Conservation (phyloP, 306 rosid genomes). For the Pterocarpus macrocarpus region DNA sequence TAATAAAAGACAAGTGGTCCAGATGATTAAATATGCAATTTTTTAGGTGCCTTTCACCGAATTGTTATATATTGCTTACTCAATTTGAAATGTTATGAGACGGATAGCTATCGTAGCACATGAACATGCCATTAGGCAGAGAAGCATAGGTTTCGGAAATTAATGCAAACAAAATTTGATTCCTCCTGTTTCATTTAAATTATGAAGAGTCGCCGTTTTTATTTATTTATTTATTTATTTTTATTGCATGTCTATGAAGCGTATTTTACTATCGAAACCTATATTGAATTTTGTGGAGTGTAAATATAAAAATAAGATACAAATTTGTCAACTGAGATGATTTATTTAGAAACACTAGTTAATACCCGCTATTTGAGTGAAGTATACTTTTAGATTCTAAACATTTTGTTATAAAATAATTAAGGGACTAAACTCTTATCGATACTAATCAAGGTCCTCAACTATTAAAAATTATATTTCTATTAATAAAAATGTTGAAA, state of each 20-base stretch:
- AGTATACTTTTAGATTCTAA: too few relatives aligned
- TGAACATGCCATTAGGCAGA: background rate
- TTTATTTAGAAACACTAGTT: too few relatives aligned
- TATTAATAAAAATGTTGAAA: too few relatives aligned
- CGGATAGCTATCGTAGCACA: slow-evolving; percentile 24
- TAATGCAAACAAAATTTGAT: slow-evolving; percentile 38
- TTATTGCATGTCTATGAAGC: too few relatives aligned
- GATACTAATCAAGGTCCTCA: too few relatives aligned
- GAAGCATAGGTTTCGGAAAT: background rate
- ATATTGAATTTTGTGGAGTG: background rate
- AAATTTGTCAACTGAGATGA: background rate
- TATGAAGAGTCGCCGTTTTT: background rate
- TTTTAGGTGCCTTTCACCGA: slow-evolving; percentile 2
- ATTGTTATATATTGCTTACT: background rate
- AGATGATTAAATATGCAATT: slow-evolving; percentile 16
- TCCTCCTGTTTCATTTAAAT: slow-evolving; percentile 7
- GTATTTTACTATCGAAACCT: background rate
- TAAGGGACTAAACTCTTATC: too few relatives aligned
- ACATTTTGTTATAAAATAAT: too few relatives aligned
- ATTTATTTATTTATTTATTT: too few relatives aligned
- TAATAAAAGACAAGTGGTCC: slow-evolving; percentile 2
- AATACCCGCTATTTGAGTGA: too few relatives aligned
- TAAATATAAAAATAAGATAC: background rate
- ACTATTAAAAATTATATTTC: too few relatives aligned
- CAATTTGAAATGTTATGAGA: slow-evolving; percentile 1